Conservation (phyloP, 176 grass and related monocot species). For the Carex pumila region DNA sequence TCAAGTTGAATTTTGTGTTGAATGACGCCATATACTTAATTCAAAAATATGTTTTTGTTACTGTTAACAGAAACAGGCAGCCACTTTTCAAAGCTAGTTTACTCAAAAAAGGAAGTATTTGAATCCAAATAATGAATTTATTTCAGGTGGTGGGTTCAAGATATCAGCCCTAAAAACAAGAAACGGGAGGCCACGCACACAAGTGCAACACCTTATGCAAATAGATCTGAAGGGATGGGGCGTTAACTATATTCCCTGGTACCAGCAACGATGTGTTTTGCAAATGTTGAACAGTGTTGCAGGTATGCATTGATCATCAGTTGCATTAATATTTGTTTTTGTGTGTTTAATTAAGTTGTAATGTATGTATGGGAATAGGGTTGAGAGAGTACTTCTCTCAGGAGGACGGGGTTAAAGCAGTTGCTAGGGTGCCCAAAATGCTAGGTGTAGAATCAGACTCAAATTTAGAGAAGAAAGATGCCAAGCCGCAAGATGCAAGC, state of each 20-base stretch:
- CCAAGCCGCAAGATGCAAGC: conserved; percentile 24
- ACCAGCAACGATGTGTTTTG: conserved; percentile 80
- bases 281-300: conserved; percentile 84
- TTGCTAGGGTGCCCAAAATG: conserved; percentile 78
- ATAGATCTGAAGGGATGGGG: conserved; percentile 91
- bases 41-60: conserved; percentile 10
- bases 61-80: background rate
- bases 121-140: conserved; percentile 21
- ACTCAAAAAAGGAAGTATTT: background rate
- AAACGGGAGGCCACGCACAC: conserved; percentile 70
- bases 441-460: conserved; percentile 37
- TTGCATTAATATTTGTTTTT: conserved; percentile 1
- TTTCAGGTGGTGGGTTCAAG: conserved; percentile 91
- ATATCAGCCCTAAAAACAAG: conserved; percentile 68
- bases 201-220: conserved; percentile 94
- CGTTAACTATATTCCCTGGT: conserved; percentile 68
- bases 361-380: conserved; percentile 35
- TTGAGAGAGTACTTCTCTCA: conserved; percentile 92
- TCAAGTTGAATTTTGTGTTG: conserved; percentile 16
- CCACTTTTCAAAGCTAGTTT: background rate
- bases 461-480: conserved; percentile 37
- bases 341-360: background rate
- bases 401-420: conserved; percentile 58
- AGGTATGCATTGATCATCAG: conserved; percentile 36
- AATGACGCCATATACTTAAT: background rate